A percentile compares a stretch with the other conserved stretches of the same genome.
Evolutionary conservation across 2,329 filamentous ascomycete genomes (phyloP).

Genomic region (Lomentospora prolificans): DNA sequence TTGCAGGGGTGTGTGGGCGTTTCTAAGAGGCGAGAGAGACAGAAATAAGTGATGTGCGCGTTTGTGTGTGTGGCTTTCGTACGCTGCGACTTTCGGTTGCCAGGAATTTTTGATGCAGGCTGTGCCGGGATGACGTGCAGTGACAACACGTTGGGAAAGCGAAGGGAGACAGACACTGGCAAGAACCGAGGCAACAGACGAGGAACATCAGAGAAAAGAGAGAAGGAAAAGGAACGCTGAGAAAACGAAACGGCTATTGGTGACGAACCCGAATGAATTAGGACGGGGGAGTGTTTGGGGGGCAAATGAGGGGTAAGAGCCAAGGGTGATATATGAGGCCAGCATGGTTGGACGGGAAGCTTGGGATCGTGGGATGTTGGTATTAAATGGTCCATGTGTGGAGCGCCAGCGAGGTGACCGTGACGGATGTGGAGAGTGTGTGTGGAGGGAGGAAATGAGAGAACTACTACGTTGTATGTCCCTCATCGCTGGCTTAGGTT

Average conservation of each 20-base stretch:
- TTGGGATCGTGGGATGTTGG: not conserved
- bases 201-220: too few species aligned
- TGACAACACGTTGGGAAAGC: not conserved
- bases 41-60: not conserved
- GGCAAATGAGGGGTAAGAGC: not conserved
- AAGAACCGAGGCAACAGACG: not conserved
- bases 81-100: too few species aligned
- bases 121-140: slow-evolving; percentile 5
- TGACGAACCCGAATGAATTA: not conserved
- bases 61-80: not conserved
- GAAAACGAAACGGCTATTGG: not conserved
- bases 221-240: too few species aligned
- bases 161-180: not conserved
- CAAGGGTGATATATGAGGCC: not conserved
- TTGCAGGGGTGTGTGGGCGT: too few species aligned
- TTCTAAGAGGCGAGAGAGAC: not conserved
- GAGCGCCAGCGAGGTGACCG: too few species aligned
- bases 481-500: too few species aligned
- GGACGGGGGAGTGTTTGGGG: not conserved
- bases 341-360: not conserved
- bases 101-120: not conserved
- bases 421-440: too few species aligned
- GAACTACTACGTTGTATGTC: too few species aligned
- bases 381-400: not conserved
- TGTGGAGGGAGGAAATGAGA: too few species aligned